phyloP scores from a whole-genome alignment of 805 yeast genomes.

The Pichia eremophila region DNA sequence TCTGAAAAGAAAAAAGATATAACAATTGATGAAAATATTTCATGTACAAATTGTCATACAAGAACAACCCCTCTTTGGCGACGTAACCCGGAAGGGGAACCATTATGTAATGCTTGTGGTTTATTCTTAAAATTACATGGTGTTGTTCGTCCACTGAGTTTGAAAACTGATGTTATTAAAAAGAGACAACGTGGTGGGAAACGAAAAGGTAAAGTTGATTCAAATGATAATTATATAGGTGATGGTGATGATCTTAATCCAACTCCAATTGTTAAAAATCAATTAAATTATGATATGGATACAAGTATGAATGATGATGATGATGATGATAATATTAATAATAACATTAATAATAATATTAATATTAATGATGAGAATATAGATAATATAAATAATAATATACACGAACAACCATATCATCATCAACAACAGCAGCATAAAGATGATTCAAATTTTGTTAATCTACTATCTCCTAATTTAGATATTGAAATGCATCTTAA shows the following conservation, averaged over 20 bases:
- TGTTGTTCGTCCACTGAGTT: slow-evolving; percentile 83
- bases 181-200: slow-evolving; percentile 62
- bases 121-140: slow-evolving; percentile 87
- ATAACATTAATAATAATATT: background rate
- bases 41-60: slow-evolving; percentile 85
- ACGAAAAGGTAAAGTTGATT: slow-evolving; percentile 3
- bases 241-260: slow-evolving; percentile 46
- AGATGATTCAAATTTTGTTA: background rate
- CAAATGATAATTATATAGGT: slow-evolving; percentile 3
- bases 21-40: slow-evolving; percentile 11
- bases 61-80: slow-evolving; percentile 94
- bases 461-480: background rate
- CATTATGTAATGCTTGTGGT: slow-evolving; percentile 95
- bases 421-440: background rate
- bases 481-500: background rate
- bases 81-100: slow-evolving; percentile 84
- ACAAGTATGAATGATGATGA: background rate
- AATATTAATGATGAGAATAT: background rate
- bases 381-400: background rate
- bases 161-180: slow-evolving; percentile 57
- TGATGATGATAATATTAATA: background rate
- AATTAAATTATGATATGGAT: background rate
- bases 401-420: background rate
- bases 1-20: background rate
- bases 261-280: slow-evolving; percentile 24